These are phyloP conservation scores for Chloris gayana DNA, from an alignment of 176 grass and related monocot genomes.

Conservation along the genomic window DNA sequence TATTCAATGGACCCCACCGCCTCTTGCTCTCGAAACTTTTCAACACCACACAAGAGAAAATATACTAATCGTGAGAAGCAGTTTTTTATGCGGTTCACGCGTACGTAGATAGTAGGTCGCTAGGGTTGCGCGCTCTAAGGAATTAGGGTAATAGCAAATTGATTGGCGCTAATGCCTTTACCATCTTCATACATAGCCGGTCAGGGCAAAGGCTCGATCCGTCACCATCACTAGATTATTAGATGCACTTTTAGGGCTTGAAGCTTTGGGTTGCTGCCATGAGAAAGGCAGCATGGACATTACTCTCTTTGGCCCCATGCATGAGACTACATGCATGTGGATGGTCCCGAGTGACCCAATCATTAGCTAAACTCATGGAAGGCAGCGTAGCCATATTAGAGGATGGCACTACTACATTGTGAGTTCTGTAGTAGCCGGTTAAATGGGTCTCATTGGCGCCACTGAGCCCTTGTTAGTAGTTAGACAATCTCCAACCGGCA, in stretches of 20 bases:
- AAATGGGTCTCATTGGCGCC: too few species aligned
- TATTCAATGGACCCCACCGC: neutral
- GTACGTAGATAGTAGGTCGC: neutral
- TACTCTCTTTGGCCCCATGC: conserved; percentile 25
- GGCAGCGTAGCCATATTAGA: neutral
- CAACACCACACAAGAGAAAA: conserved; percentile 3
- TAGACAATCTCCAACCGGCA: too few species aligned
- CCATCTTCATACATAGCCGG: conserved; percentile 4
- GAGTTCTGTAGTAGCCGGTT: too few species aligned
- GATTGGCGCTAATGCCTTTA: conserved; percentile 18
- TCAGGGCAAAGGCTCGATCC: neutral
- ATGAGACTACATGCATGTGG: conserved; percentile 18
- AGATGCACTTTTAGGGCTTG: conserved; percentile 47
- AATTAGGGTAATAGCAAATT: conserved; percentile 33
- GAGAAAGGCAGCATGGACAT: conserved; percentile 40
- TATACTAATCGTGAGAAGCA: conserved; percentile 7
- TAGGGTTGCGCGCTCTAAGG: conserved; percentile 1
- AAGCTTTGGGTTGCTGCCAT: conserved; percentile 26
- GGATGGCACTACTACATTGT: too few species aligned
- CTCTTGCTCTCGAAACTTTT: conserved; percentile 2
- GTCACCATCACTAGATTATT: conserved; percentile 44
- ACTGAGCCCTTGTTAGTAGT: too few species aligned
- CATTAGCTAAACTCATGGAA: conserved; percentile 20
- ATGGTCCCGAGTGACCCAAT: conserved; percentile 30
- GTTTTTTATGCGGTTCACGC: conserved; percentile 21